phyloP scores from a whole-genome alignment of 768 basidiomycete genomes.

The Rhizopogon vinicolor region DNA sequence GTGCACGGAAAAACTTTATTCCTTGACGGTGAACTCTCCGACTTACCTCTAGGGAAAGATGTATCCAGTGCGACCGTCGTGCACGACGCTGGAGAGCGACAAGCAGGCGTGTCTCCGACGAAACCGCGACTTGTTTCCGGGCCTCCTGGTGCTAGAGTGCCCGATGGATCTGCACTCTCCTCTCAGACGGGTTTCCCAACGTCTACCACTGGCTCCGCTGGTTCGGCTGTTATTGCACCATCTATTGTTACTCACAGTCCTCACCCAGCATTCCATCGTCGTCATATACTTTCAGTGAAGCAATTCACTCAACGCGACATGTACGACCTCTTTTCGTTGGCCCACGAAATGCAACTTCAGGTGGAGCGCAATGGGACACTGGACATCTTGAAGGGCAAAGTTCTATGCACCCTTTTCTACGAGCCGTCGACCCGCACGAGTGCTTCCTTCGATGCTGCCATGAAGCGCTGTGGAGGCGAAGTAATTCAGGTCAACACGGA shows the following conservation, averaged over 20 bases:
- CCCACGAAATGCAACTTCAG: conserved; percentile 94
- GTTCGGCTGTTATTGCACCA: conserved; percentile 2
- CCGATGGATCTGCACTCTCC: conserved; percentile 10
- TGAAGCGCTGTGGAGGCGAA: conserved; percentile 97
- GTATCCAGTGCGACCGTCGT: conserved; percentile 58
- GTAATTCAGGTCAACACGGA: conserved; percentile 84
- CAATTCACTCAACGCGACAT: conserved; percentile 88
- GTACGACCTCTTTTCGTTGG: conserved; percentile 90
- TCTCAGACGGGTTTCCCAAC: conserved; percentile 8
- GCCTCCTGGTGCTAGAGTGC: conserved; percentile 28
- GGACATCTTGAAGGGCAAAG: conserved; percentile 86
- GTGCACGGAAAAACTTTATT: conserved; percentile 85
- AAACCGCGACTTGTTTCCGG: conserved; percentile 26
- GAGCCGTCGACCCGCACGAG: conserved; percentile 97
- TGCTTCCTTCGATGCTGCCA: conserved; percentile 95
- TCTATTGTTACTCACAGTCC: conserved; percentile 28
- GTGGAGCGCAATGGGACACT: conserved; percentile 88
- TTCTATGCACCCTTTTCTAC: conserved; percentile 91
- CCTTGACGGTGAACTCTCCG: conserved; percentile 76
- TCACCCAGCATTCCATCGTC: conserved; percentile 87
- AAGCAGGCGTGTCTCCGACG: conserved; percentile 10
- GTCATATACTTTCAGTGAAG: conserved; percentile 92
- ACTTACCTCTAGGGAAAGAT: conserved; percentile 61
- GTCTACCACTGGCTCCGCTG: background rate
- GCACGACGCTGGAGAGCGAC: conserved; percentile 32